Percentiles rank a stretch among this genome's conserved stretches.
Evolutionary conservation across 2,329 filamentous ascomycete genomes (phyloP).

Genomic region (Dichotomopilus funicola): DNA sequence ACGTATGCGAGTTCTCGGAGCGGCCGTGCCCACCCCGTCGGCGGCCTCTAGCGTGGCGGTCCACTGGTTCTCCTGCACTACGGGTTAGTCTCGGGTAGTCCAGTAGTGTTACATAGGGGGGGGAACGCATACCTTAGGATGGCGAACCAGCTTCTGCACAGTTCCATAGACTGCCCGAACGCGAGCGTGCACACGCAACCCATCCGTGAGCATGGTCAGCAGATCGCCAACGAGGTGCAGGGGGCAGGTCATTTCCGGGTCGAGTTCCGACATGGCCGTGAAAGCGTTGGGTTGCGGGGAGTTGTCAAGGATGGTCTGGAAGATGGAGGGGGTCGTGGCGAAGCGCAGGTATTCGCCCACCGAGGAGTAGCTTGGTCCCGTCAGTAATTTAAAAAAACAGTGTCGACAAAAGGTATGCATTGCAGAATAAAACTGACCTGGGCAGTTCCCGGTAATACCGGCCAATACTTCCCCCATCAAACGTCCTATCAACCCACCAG

Average conservation of each 20-base stretch:
- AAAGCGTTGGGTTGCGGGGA: slow-evolving; percentile 10
- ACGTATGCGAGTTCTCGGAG: background rate
- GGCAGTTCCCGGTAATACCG: slow-evolving; percentile 16
- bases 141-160: background rate
- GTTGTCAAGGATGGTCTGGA: slow-evolving; percentile 9
- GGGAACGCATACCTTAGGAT: background rate
- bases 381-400: background rate
- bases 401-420: background rate
- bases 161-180: slow-evolving; percentile 8
- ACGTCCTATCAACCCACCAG: slow-evolving; percentile 17
- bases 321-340: slow-evolving; percentile 9
- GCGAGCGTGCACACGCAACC: slow-evolving; percentile 10
- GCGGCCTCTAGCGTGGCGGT: background rate
- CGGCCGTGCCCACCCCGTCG: background rate
- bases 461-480: slow-evolving; percentile 15
- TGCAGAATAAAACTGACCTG: slow-evolving; percentile 8
- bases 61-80: slow-evolving; percentile 3
- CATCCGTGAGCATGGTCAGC: slow-evolving; percentile 16
- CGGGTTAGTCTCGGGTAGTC: background rate
- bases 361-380: slow-evolving; percentile 15
- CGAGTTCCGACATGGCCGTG: slow-evolving; percentile 7
- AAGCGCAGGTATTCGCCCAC: slow-evolving; percentile 15
- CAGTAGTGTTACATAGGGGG: no score
- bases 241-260: slow-evolving; percentile 13
- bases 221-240: slow-evolving; percentile 18